A percentile compares a stretch with the other conserved stretches of the same genome.
Conservation (phyloP, 2,329 filamentous ascomycete species). For the Pseudogymnoascus destructans region DNA sequence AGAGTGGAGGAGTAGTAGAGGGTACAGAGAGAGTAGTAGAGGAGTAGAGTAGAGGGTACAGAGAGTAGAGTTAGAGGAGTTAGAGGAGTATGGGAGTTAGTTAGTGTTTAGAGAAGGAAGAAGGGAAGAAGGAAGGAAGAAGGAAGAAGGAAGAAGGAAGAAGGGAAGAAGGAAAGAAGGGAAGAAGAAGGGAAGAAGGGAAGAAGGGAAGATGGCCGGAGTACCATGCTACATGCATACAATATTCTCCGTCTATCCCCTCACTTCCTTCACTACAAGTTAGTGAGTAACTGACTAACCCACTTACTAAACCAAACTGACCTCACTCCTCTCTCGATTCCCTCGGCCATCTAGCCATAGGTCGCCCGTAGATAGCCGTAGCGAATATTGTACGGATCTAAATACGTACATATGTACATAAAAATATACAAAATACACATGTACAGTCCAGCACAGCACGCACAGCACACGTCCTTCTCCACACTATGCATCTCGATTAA, state of each 20-base stretch:
- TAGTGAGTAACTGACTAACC: too few relatives aligned
- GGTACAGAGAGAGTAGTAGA: not conserved
- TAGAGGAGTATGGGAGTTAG: too few relatives aligned
- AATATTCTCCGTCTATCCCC: too few relatives aligned
- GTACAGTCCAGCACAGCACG: not conserved
- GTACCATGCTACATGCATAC: too few relatives aligned
- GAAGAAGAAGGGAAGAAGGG: too few relatives aligned
- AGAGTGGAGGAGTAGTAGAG: not conserved
- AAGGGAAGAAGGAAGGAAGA: too few relatives aligned
- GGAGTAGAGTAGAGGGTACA: too few relatives aligned
- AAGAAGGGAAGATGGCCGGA: too few relatives aligned
- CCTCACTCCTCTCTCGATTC: not conserved
- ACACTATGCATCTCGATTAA: not conserved
- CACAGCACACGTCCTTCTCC: not conserved
- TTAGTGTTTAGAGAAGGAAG: too few relatives aligned
- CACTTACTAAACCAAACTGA: not conserved
- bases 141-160: too few relatives aligned
- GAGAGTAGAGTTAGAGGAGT: too few relatives aligned
- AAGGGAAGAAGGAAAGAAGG: too few relatives aligned
- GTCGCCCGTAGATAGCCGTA: not conserved
- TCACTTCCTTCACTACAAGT: not conserved
- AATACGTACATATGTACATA: not conserved
- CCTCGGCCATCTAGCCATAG: not conserved
- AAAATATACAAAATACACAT: not conserved
- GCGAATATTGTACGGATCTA: not conserved